These are phyloP conservation scores for Magnaporthiopsis incrustans DNA, from an alignment of 2,329 filamentous ascomycete species.

Conservation along the genomic window DNA sequence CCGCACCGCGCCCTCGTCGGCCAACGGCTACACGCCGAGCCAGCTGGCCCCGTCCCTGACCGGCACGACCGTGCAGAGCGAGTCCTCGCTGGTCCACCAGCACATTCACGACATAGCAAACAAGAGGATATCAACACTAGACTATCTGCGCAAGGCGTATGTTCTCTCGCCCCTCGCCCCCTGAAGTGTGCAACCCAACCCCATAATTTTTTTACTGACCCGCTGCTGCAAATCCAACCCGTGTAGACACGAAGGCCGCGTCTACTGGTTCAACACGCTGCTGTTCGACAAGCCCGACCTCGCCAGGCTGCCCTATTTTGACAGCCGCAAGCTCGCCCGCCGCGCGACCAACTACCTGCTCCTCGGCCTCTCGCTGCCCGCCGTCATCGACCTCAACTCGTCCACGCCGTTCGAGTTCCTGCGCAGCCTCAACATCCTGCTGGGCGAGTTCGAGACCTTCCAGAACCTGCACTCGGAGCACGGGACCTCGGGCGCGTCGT, in stretches of 20 bases:
- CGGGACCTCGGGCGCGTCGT: conserved; percentile 57
- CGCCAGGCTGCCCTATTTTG: conserved; percentile 75
- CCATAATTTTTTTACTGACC: not conserved
- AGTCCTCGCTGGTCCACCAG: conserved; percentile 42
- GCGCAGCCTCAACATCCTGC: conserved; percentile 72
- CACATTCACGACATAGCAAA: conserved; percentile 77
- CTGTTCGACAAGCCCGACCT: conserved; percentile 82
- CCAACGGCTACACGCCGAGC: conserved; percentile 19
- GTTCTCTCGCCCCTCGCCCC: conserved; percentile 26
- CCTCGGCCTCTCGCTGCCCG: conserved; percentile 83
- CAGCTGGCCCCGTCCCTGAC: conserved; percentile 21
- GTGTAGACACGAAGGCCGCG: conserved; percentile 76
- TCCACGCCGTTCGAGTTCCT: conserved; percentile 78
- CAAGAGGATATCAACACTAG: conserved; percentile 89
- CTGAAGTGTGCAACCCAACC: not conserved
- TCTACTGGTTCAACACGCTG: conserved; percentile 98
- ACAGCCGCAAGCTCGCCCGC: conserved; percentile 73
- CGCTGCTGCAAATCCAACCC: not conserved
- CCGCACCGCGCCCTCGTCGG: conserved; percentile 29
- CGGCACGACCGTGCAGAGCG: conserved; percentile 28
- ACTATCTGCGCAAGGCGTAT: conserved; percentile 87
- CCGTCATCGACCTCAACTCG: conserved; percentile 80
- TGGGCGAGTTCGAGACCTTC: conserved; percentile 90
- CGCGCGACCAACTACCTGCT: conserved; percentile 91
- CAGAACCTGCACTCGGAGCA: conserved; percentile 79